Percentiles rank a stretch among this genome's conserved stretches.
These are phyloP conservation scores for Termitomyces sp. DNA, from an alignment of 768 basidiomycete genomes.

Conservation along the genomic window DNA sequence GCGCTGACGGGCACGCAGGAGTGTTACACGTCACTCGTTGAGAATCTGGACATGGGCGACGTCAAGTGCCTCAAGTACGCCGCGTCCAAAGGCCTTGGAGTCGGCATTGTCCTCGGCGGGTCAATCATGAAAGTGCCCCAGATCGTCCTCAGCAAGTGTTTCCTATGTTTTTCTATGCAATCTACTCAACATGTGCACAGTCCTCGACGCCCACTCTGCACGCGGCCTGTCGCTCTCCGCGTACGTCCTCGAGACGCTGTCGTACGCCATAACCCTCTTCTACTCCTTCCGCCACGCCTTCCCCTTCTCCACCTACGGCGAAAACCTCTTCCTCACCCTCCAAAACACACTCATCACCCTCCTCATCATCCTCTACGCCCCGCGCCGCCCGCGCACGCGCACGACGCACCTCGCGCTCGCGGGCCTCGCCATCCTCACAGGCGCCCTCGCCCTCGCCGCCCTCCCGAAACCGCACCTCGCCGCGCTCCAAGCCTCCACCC, in stretches of 20 bases:
- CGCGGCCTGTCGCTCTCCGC: constrained; percentile 83
- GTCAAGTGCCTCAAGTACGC: constrained; percentile 86
- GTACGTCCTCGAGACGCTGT: constrained; percentile 85
- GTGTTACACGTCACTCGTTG: constrained; percentile 87
- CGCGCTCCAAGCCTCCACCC: constrained; percentile 74
- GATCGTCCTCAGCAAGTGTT: constrained; percentile 70
- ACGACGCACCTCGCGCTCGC: constrained; percentile 23
- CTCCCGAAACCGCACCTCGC: constrained; percentile 49
- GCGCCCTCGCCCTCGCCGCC: constrained; percentile 33
- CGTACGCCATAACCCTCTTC: constrained; percentile 83
- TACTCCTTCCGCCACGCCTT: constrained; percentile 84
- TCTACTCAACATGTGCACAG: constrained; percentile 26
- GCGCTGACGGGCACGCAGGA: constrained; percentile 38
- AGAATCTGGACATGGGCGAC: constrained; percentile 74
- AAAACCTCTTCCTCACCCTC: constrained; percentile 88
- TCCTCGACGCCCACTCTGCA: constrained; percentile 68
- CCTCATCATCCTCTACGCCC: constrained; percentile 70
- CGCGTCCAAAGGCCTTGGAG: constrained; percentile 85
- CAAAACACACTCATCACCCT: constrained; percentile 88
- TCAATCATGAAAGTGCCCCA: constrained; percentile 97
- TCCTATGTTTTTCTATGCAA: neutral
- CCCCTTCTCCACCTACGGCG: constrained; percentile 97
- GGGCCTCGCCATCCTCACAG: constrained; percentile 20
- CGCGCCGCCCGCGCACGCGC: constrained; percentile 19
- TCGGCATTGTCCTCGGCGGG: constrained; percentile 90